Conservation (phyloP, 169 alveolate species). For the Babesia divergens region DNA sequence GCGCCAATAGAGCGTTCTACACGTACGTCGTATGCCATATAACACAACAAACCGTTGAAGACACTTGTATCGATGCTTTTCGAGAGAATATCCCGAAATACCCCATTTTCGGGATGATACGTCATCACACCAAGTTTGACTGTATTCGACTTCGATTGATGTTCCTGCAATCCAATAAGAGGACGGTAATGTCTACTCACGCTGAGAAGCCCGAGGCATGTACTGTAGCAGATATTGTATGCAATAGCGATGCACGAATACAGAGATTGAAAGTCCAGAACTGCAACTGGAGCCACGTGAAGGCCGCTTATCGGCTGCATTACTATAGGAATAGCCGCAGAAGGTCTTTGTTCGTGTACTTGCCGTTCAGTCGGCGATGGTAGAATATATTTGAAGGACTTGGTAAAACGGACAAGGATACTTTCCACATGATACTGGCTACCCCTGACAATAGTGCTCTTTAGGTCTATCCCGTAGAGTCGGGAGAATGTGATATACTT, state of each 20-base stretch:
- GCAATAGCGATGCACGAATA: constrained; percentile 99
- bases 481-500: constrained; percentile 46
- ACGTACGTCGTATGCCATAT: no score
- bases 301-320: constrained; percentile 89
- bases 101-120: constrained; percentile 50
- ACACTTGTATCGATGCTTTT: constrained; percentile 1
- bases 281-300: constrained; percentile 95
- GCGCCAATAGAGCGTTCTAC: constrained; percentile 31
- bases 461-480: constrained; percentile 55
- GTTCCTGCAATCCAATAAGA: constrained; percentile 94
- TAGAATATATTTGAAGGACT: constrained; percentile 40
- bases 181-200: constrained; percentile 85
- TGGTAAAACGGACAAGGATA: constrained; percentile 45
- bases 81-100: constrained; percentile 21
- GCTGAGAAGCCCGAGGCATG: constrained; percentile 88
- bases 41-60: background rate
- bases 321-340: constrained; percentile 74
- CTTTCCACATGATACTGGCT: constrained; percentile 65
- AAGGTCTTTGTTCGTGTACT: constrained; percentile 79
- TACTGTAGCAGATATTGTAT: constrained; percentile 94
- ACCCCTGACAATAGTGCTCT: constrained; percentile 63
- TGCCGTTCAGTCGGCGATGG: constrained; percentile 64
- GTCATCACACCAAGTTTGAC: constrained; percentile 87
- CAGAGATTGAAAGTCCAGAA: constrained; percentile 97
- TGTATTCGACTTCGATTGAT: constrained; percentile 92